Base-by-base conservation (phyloP, 306 rosid species). In the Nissolia schottii region DNA sequence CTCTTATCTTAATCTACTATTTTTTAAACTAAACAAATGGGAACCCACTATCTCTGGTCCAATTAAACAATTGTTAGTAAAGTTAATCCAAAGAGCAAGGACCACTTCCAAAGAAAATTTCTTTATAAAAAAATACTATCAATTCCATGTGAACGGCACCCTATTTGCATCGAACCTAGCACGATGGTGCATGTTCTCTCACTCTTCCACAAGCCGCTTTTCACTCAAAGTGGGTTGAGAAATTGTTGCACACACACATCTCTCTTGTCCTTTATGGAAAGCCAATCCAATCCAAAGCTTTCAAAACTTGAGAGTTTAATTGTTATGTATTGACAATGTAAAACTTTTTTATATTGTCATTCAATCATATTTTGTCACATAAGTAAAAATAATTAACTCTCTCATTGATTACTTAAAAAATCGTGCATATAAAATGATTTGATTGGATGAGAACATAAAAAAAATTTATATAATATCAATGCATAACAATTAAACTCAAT, bases 61-160 rank as follows among this genome's bases (percentile, higher is more conserved):
- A 57, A 69, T 61, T 81, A 85, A 85, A 83, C 20, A 77, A 81
- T 20, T 28, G 43, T 13, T 29, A 63, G 38, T 83, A 85, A 83
- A 89, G 90, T 78, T 79, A 87, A 82, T 81, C 82, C 80, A 79
- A 72, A 80, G 70, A 29, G 76, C 18, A 77, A 64, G 96, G 93
- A 88, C 93, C 89, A 91, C 89, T 59, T 49, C 0, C 40, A 79
- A 55, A 65, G 19, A n/a, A 73, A 61, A 19, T 7, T 12, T 27
- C 27, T 29, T 29, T 12, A 43, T 24, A 0, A 34, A 69, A 64
- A 12, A 65, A 38, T 38, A 35, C 24, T 63, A 72, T 27, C 18
- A 78, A 68, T 55, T 86, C 83, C 93, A 92, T 85, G 96, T 92
- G 98, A 92, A 80, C 78, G 37, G 87, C 90, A 88, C 87, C 87